Base-by-base conservation (phyloP, 2,329 filamentous ascomycete genomes). In the Stylonectria norvegica region DNA sequence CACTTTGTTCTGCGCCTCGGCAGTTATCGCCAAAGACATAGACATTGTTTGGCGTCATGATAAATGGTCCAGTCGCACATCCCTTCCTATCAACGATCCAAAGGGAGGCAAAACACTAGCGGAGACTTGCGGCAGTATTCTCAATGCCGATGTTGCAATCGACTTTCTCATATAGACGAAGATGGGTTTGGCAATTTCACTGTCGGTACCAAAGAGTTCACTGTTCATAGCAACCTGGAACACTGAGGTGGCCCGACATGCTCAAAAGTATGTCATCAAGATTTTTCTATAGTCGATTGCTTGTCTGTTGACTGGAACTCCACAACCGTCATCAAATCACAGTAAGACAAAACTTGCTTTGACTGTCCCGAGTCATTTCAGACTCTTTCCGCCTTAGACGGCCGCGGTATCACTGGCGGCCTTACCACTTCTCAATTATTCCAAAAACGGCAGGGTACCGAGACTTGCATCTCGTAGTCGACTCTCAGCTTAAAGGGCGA, bases 251-350 rank as follows among this genome's bases (percentile, higher is more conserved):
- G 37, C 9, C 37, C 37, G 3, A 19, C 18, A 17, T 40, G 38
- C 19, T 30, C 32, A 14, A 40, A 36, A 16, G 36, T 20, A 16
- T 40, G 20, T 16, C 29, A 40, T 17, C 10, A 7, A 5, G 18
- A 40, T 7, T 17, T 35, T 25, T 18, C 38, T n/a, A 11, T 40
- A 14, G 38, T 40, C 11, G 18, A 40, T 18, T 40, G 38, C 20
- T 19, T 33, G 3, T 23, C 23, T 2, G 15, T 40, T 15, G 16
- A 19, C 7, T 40, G 38, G 38, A 28, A 4, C 22, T 4, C 37
- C 15, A 25, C 27, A 5, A 16, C 16, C 19, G 32, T 14, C 4
- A 25, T n/a, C 16, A 18, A 27, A 28, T 16, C 20, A 22, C 33
- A 9, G 20, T 25, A n/a, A 10, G 29, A 16, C 17, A 40, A 19